These are phyloP conservation scores for Fusarium camptoceras DNA, from an alignment of 2,329 filamentous ascomycete species.

Conservation along the genomic window DNA sequence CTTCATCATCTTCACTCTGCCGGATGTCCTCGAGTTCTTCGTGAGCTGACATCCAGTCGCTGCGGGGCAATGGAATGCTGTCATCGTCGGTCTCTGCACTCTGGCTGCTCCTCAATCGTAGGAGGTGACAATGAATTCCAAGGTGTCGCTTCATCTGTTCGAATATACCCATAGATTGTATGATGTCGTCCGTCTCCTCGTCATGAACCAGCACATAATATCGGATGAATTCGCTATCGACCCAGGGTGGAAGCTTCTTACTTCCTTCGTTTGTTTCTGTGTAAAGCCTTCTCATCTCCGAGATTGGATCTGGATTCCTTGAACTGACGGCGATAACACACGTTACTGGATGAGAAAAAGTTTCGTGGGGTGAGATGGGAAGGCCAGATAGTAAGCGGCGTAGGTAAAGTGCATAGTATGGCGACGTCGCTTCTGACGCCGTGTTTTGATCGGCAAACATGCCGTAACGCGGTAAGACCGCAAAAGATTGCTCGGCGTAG, in stretches of 20 bases:
- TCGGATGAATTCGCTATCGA: slow-evolving; percentile 89
- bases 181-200: slow-evolving; percentile 93
- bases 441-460: slow-evolving; percentile 56
- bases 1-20: slow-evolving; percentile 73
- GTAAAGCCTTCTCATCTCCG: slow-evolving; percentile 87
- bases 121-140: slow-evolving; percentile 91
- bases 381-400: slow-evolving; percentile 84
- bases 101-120: slow-evolving; percentile 85
- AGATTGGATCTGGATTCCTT: slow-evolving; percentile 83
- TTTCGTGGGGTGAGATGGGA: slow-evolving; percentile 85
- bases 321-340: slow-evolving; percentile 97
- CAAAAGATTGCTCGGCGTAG: slow-evolving; percentile 74
- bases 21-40: slow-evolving; percentile 85
- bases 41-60: slow-evolving; percentile 88
- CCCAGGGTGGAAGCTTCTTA: slow-evolving; percentile 81
- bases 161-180: slow-evolving; percentile 87
- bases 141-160: slow-evolving; percentile 99
- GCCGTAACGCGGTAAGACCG: slow-evolving; percentile 52
- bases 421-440: slow-evolving; percentile 70
- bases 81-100: slow-evolving; percentile 93
- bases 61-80: slow-evolving; percentile 81
- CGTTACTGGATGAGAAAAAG: slow-evolving; percentile 93
- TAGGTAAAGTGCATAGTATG: slow-evolving; percentile 88
- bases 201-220: slow-evolving; percentile 98
- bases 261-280: slow-evolving; percentile 83